A percentile compares a stretch with the other conserved stretches of the same genome.
phyloP scores from a whole-genome alignment of 1,284 basidiomycete genomes.

The Cryptococcus neoformans region DNA sequence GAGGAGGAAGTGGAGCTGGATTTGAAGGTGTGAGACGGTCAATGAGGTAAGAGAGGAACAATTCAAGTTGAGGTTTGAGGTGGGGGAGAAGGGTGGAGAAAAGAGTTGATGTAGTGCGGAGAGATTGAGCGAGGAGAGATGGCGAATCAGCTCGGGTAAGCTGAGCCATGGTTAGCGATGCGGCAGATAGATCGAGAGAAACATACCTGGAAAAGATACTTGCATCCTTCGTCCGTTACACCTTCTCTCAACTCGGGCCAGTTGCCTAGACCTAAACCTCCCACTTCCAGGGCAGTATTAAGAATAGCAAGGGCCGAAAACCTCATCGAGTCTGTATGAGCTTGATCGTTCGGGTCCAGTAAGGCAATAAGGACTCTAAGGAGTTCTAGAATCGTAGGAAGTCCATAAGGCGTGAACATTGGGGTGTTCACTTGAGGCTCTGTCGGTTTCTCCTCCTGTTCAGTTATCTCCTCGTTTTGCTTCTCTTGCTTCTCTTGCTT shows the following conservation, averaged over 20 bases:
- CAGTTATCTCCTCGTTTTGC: conserved; percentile 2
- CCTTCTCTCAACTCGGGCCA: conserved; percentile 53
- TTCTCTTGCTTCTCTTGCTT: conserved; percentile 10
- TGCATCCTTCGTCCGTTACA: conserved; percentile 77
- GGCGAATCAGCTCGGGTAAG: conserved; percentile 85
- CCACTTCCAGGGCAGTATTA: conserved; percentile 83
- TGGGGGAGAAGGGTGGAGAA: conserved; percentile 83
- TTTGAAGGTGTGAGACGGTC: conserved; percentile 73
- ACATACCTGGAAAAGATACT: conserved; percentile 72
- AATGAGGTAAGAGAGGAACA: conserved; percentile 90
- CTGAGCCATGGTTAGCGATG: conserved; percentile 47
- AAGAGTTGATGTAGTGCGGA: conserved; percentile 83
- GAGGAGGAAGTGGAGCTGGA: conserved; percentile 35
- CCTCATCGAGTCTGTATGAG: conserved; percentile 95
- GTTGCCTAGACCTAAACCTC: conserved; percentile 68
- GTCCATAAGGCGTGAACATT: conserved; percentile 62
- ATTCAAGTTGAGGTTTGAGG: conserved; percentile 94
- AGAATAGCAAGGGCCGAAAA: conserved; percentile 84
- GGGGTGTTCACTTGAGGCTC: conserved; percentile 8
- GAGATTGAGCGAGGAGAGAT: conserved; percentile 69
- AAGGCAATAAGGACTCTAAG: conserved; percentile 93
- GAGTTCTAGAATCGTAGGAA: conserved; percentile 90
- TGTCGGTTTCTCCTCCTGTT: neutral
- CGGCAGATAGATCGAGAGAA: neutral
- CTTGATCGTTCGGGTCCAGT: conserved; percentile 87